A percentile compares a stretch with the other conserved stretches of the same genome.
These are phyloP conservation scores for Platanthera guangdongensis DNA, from an alignment of 106 monocot species.

Conservation along the genomic window DNA sequence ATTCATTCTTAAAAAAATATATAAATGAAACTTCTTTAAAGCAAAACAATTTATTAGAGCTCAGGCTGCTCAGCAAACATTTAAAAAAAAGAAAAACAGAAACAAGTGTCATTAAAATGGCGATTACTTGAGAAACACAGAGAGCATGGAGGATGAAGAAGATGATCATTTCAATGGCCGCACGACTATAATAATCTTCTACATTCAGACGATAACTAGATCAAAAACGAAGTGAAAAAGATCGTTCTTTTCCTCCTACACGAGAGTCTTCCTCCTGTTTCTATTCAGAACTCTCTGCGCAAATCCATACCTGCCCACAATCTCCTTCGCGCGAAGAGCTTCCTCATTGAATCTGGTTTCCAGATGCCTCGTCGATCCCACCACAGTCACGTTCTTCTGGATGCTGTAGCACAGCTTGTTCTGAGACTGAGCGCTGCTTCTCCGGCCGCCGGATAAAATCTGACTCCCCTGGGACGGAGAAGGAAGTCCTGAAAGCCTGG, in stretches of 20 bases:
- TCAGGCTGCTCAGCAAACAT: too few relatives aligned
- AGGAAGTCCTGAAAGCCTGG: not conserved
- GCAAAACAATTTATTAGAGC: too few relatives aligned
- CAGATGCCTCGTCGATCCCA: constrained; percentile 32
- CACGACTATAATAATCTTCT: not conserved
- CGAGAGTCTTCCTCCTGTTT: constrained; percentile 46
- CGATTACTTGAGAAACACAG: too few relatives aligned
- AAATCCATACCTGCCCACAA: constrained; percentile 22
- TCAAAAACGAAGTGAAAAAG: not conserved
- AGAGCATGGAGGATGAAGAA: too few relatives aligned
- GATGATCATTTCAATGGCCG: not conserved
- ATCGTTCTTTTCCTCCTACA: not conserved
- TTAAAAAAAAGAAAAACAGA: too few relatives aligned
- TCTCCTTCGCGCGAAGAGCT: constrained; percentile 15
- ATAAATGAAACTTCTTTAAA: too few relatives aligned
- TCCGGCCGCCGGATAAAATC: constrained; percentile 26
- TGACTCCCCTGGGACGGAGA: constrained; percentile 18
- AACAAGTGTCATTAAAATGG: too few relatives aligned
- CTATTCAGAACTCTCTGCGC: constrained; percentile 48
- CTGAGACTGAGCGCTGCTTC: constrained; percentile 6
- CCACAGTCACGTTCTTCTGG: constrained; percentile 62
- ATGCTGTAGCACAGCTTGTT: constrained; percentile 62
- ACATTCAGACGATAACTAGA: not conserved
- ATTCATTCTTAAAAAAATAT: too few relatives aligned
- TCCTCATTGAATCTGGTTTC: constrained; percentile 11